Evolutionary conservation across 306 rosid species (phyloP).

Genomic region (Inga leiocalycina): DNA sequence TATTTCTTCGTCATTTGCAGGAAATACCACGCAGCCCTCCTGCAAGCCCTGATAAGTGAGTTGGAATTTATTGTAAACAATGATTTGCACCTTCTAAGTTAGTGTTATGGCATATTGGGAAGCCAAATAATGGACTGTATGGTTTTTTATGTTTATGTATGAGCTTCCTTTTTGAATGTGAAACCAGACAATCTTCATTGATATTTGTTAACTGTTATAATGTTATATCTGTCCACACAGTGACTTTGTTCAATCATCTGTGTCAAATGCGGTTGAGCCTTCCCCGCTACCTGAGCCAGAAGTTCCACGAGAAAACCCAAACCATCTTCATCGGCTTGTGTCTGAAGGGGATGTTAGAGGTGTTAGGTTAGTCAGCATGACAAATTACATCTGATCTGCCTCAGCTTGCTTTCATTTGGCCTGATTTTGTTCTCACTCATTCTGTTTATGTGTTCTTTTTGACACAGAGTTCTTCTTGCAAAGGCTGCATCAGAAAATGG

Average conservation of each 20-base stretch:
- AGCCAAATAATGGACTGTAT: background rate
- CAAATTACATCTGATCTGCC: constrained; percentile 18
- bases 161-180: constrained; percentile 35
- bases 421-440: constrained; percentile 26
- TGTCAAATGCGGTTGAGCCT: constrained; percentile 63
- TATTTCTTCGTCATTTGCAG: constrained; percentile 90
- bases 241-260: constrained; percentile 60
- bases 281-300: constrained; percentile 60
- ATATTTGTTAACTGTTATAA: constrained; percentile 18
- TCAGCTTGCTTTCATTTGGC: constrained; percentile 29
- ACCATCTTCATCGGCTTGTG: constrained; percentile 79
- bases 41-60: constrained; percentile 96
- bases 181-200: constrained; percentile 16
- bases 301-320: constrained; percentile 59
- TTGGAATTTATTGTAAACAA: constrained; percentile 28
- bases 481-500: constrained; percentile 71
- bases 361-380: constrained; percentile 72
- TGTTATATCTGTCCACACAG: constrained; percentile 58
- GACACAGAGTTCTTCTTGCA: constrained; percentile 74
- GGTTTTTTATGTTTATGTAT: constrained; percentile 21
- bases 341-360: constrained; percentile 80
- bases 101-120: constrained; percentile 27
- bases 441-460: constrained; percentile 32
- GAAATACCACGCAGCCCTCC: constrained; percentile 95
- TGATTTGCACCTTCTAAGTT: constrained; percentile 32